Conservation (phyloP, 1,284 basidiomycete species). For the Wolfiporia cocos region DNA sequence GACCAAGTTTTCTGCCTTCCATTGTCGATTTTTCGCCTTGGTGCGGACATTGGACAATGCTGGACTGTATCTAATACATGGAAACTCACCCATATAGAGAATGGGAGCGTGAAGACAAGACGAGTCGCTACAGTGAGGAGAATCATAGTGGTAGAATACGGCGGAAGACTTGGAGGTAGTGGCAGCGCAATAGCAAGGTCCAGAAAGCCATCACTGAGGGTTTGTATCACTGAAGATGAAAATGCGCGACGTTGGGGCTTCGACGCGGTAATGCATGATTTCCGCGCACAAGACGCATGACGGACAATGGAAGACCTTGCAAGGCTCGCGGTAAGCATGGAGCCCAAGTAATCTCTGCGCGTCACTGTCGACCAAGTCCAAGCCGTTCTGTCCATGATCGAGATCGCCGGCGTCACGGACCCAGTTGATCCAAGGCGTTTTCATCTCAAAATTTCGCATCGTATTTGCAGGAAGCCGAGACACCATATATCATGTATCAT, state of each 20-base stretch:
- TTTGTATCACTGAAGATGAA: constrained; percentile 31
- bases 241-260: constrained; percentile 22
- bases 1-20: constrained; percentile 61
- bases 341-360: neutral
- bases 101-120: constrained; percentile 61
- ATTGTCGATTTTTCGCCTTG: constrained; percentile 60
- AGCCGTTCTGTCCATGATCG: too few species aligned
- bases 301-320: constrained; percentile 7
- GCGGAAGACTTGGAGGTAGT: constrained; percentile 55
- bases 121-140: constrained; percentile 65
- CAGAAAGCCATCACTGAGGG: constrained; percentile 44
- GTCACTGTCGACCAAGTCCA: too few species aligned
- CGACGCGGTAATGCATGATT: neutral
- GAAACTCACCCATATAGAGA: constrained; percentile 72
- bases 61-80: neutral
- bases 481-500: too few species aligned
- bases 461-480: too few species aligned
- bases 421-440: too few species aligned
- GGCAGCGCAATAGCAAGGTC: constrained; percentile 67
- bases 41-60: constrained; percentile 4
- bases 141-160: constrained; percentile 76
- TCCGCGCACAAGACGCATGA: neutral
- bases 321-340: constrained; percentile 2
- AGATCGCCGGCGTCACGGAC: too few species aligned
- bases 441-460: too few species aligned